These are phyloP conservation scores for Ustilago curta DNA, from an alignment of 1,284 basidiomycete species.

Conservation along the genomic window DNA sequence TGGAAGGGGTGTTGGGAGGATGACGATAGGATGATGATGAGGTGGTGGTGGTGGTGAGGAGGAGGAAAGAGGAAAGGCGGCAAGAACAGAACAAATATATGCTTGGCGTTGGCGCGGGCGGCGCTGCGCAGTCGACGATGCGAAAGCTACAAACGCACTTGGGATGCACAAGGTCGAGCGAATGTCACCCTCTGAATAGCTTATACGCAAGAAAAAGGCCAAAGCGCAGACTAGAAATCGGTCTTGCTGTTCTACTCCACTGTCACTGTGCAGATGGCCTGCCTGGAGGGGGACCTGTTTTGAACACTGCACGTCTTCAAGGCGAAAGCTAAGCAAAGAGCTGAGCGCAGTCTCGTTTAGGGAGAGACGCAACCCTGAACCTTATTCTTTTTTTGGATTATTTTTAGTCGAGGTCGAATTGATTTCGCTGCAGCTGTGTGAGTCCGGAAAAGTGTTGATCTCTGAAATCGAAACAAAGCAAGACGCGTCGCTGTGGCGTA, in stretches of 20 bases:
- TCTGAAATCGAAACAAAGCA: conserved; percentile 4
- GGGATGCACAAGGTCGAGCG: neutral
- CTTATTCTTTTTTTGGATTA: conserved; percentile 7
- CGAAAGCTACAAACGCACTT: neutral
- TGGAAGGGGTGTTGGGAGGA: neutral
- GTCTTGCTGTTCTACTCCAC: neutral
- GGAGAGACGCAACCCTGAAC: conserved; percentile 14
- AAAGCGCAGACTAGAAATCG: too few relatives aligned
- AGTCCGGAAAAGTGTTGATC: conserved; percentile 27
- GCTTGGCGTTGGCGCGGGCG: neutral
- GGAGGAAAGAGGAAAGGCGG: conserved; percentile 10
- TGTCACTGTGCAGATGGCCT: conserved; percentile 5
- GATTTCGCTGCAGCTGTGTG: neutral
- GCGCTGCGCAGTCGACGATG: conserved; percentile 11
- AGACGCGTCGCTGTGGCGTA: conserved; percentile 18
- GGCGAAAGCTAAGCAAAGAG: neutral
- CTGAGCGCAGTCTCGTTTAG: conserved; percentile 1
- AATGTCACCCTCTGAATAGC: too few relatives aligned
- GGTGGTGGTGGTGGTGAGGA: conserved; percentile 25
- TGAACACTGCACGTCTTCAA: neutral
- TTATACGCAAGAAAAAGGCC: too few relatives aligned
- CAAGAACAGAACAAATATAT: neutral
- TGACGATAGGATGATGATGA: neutral
- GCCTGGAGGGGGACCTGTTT: neutral
- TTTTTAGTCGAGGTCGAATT: neutral